Evolutionary conservation across 2,329 filamentous ascomycete species (phyloP).

Genomic region (Trichoderma sp.): DNA sequence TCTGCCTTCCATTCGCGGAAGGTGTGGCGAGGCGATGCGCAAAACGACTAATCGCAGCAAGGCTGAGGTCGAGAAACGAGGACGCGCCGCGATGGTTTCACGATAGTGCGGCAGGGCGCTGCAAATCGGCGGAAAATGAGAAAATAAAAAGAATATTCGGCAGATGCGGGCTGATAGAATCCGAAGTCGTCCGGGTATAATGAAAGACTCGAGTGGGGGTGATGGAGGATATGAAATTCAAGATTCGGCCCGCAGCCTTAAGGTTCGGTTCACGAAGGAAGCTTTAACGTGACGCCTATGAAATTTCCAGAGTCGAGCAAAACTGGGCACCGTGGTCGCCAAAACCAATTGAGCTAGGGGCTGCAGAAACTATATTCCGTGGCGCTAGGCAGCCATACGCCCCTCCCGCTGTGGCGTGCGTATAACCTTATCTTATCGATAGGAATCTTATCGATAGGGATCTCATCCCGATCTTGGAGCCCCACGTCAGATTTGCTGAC

Average conservation of each 20-base stretch:
- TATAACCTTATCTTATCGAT: constrained; percentile 25
- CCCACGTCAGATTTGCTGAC: neutral
- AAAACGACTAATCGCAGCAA: constrained; percentile 18
- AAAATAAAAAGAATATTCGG: neutral
- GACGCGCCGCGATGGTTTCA: constrained; percentile 20
- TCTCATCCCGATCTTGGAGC: neutral
- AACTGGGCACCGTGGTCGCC: constrained; percentile 41
- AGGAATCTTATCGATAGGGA: constrained; percentile 23
- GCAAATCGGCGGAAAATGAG: neutral
- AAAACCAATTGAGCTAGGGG: constrained; percentile 44
- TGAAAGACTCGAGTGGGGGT: constrained; percentile 14
- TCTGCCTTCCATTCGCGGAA: constrained; percentile 37
- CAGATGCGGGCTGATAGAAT: neutral
- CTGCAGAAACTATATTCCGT: constrained; percentile 38
- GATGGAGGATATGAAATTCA: constrained; percentile 9
- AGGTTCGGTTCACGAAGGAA: constrained; percentile 8
- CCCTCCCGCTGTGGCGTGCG: constrained; percentile 3
- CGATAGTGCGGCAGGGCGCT: neutral
- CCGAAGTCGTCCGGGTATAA: neutral
- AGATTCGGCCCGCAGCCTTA: constrained; percentile 20
- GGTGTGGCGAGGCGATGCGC: constrained; percentile 25
- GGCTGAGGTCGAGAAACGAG: constrained; percentile 24
- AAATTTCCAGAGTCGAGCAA: constrained; percentile 40
- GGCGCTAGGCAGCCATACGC: constrained; percentile 22
- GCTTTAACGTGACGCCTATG: constrained; percentile 27